Evolutionary conservation across 257 asterid genomes (phyloP).

Genomic region (Fraxinus anomala): DNA sequence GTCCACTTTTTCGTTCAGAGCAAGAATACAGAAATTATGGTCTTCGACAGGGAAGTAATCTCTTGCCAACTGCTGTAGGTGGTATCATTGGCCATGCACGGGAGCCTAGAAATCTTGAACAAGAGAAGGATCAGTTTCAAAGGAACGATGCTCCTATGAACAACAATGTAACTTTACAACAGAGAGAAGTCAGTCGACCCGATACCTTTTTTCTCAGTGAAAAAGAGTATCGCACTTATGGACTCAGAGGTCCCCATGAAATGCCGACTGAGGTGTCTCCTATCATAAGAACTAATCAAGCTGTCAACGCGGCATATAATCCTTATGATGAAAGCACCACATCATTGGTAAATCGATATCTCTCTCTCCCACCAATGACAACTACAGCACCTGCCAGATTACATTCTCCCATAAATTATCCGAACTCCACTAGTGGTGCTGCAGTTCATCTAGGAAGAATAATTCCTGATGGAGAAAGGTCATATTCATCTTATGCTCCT

Average conservation of each 20-base stretch:
- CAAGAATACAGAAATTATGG: constrained; percentile 76
- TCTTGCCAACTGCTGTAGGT: constrained; percentile 35
- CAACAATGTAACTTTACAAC: constrained; percentile 34
- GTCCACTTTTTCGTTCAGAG: constrained; percentile 59
- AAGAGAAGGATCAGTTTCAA: constrained; percentile 42
- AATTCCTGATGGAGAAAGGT: constrained; percentile 33
- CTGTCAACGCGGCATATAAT: constrained; percentile 27
- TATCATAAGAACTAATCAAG: constrained; percentile 20
- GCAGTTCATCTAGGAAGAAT: constrained; percentile 31
- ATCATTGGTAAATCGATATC: constrained; percentile 67
- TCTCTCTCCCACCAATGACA: constrained; percentile 49
- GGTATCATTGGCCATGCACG: constrained; percentile 21
- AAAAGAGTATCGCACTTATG: constrained; percentile 57
- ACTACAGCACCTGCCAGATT: constrained; percentile 32
- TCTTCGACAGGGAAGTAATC: constrained; percentile 52
- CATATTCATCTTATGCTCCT: constrained; percentile 32
- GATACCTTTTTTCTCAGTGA: constrained; percentile 47
- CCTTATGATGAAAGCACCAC: constrained; percentile 71
- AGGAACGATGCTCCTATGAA: constrained; percentile 31
- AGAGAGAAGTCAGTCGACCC: constrained; percentile 34
- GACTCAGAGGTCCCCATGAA: constrained; percentile 49
- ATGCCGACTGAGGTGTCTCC: constrained; percentile 32
- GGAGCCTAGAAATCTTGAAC: constrained; percentile 41
- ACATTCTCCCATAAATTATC: constrained; percentile 32
- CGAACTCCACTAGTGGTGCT: constrained; percentile 30